A percentile compares a stretch with the other conserved stretches of the same genome.
Evolutionary conservation across 2,329 filamentous ascomycete species (phyloP).

Genomic region (Scedosporium dehoogii): DNA sequence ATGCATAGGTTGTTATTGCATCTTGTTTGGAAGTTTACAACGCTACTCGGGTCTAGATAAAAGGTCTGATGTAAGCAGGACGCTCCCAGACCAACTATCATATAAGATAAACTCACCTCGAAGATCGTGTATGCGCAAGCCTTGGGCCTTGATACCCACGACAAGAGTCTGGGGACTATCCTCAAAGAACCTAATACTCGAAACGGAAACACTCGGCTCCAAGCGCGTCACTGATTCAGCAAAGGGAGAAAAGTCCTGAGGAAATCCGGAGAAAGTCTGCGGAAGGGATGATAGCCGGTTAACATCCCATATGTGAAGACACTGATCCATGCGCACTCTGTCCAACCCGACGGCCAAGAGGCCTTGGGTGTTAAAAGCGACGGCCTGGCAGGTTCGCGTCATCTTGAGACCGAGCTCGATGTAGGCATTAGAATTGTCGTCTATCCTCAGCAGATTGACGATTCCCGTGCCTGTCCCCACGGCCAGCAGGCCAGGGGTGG

Average conservation of each 20-base stretch:
- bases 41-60: conserved; percentile 37
- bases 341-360: conserved; percentile 71
- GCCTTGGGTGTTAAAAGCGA: conserved; percentile 65
- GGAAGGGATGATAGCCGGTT: conserved; percentile 47
- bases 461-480: conserved; percentile 68
- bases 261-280: conserved; percentile 37
- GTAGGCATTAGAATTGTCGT: conserved; percentile 57
- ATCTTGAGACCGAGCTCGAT: conserved; percentile 63
- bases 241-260: conserved; percentile 35
- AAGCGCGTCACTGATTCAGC: conserved; percentile 48
- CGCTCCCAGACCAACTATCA: background rate
- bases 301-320: conserved; percentile 75
- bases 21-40: conserved; percentile 53
- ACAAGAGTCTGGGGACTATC: conserved; percentile 66
- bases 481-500: conserved; percentile 56
- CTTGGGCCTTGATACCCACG: conserved; percentile 65
- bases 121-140: conserved; percentile 68
- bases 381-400: conserved; percentile 68
- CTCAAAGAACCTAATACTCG: conserved; percentile 73
- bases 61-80: conserved; percentile 14
- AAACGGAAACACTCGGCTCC: conserved; percentile 63
- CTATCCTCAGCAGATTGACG: conserved; percentile 63
- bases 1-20: conserved; percentile 66
- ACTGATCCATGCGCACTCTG: conserved; percentile 70
- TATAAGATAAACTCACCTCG: conserved; percentile 42